Conservation (phyloP, 345 rosid species). For the Populus deltoides region DNA sequence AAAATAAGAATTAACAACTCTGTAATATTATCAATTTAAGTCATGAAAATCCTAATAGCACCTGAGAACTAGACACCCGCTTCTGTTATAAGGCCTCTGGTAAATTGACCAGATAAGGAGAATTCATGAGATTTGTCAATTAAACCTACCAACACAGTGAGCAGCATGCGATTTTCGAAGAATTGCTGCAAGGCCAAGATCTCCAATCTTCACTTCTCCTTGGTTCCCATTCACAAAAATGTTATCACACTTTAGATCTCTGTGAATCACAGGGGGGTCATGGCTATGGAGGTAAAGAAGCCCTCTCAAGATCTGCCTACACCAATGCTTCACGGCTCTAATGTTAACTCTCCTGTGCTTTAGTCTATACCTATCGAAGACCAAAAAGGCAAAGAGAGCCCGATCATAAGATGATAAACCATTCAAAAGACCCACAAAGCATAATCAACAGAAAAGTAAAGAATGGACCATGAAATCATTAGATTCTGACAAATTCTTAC, state of each 20-base stretch:
- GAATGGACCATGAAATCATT: conserved; percentile 4
- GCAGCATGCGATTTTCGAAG: conserved; percentile 82
- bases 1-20: conserved; percentile 6
- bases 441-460: conserved; percentile 4
- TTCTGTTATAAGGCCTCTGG: not conserved
- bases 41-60: not conserved
- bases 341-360: conserved; percentile 86
- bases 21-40: conserved; percentile 4
- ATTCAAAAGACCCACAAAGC: conserved; percentile 14
- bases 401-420: conserved; percentile 7
- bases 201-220: conserved; percentile 96
- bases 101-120: not conserved
- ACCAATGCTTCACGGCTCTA: conserved; percentile 91
- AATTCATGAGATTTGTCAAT: not conserved
- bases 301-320: conserved; percentile 85
- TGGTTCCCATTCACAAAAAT: conserved; percentile 93
- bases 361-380: conserved; percentile 54
- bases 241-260: conserved; percentile 97
- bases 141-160: conserved; percentile 81
- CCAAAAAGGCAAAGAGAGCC: not conserved
- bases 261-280: conserved; percentile 90
- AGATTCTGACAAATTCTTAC: conserved; percentile 44
- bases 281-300: conserved; percentile 77
- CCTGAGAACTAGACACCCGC: not conserved
- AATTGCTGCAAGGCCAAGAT: conserved; percentile 94